Evolutionary conservation across 805 yeast species (phyloP), one percentile per base, ranked within the genome.

Genomic region (Yarrowia divulgata): DNA sequence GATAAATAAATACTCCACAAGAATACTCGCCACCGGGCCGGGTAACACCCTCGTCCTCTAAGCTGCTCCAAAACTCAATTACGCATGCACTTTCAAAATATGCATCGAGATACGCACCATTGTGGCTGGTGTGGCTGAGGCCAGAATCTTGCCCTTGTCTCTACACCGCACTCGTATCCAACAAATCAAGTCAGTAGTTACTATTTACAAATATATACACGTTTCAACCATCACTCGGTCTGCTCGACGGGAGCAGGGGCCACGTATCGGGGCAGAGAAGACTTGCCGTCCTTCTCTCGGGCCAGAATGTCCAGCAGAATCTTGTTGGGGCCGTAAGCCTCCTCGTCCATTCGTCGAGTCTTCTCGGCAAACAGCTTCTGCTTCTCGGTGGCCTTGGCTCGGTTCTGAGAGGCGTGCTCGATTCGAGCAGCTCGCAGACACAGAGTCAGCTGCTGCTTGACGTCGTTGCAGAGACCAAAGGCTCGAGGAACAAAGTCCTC

Each of bases 371-470:
- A 78, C 66, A 78, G 79, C 75, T 85, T 84, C 63, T 86, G 85
- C 76, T 85, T 87, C 69, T 85, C 87, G 68, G 85, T 83, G 64
- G 89, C 85, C 73, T 81, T 81, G n/a, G 75, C 70, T 9, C 83
- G 79, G 69, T 81, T 76, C 79, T 76, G 73, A 80, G 85, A 75
- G 82, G 85, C 71, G 82, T 87, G 75, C 84, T 87, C 76, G 87
- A 89, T 76, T 76, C 97, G 84, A 8, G 94, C 90, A 68, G 86
- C 86, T 75, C 92, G 95, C 32, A 96, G 82, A 79, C 99, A 94
- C 75, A 86, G 81, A 43, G 89, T 80, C 67, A 95, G 82, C 66
- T 90, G 93, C 71, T 90, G 91, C 75, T 93, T 93, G 74, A 90
- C 88, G 67, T 88, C 87, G 78, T 92, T 91, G 80, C 99, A 94